Evolutionary conservation across 345 rosid genomes (phyloP).

Genomic region (Iberis pinnata): DNA sequence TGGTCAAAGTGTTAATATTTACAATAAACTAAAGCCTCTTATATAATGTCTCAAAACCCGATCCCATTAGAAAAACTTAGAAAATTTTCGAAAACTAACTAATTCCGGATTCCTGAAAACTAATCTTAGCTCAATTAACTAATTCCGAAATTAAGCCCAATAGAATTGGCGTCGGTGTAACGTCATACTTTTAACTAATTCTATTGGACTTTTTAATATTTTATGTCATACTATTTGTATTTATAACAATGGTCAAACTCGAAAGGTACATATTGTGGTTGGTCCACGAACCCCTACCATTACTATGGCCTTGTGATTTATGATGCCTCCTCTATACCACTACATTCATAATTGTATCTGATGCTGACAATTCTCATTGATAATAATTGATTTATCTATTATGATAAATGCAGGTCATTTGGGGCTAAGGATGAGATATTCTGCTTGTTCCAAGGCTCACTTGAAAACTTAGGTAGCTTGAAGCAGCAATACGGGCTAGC

Average conservation of each 20-base stretch:
- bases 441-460: slow-evolving; percentile 91
- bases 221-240: not conserved
- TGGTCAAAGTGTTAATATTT: too few species aligned
- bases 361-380: too few species aligned
- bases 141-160: too few species aligned
- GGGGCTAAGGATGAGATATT: slow-evolving; percentile 91
- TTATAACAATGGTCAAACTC: slow-evolving; percentile 3
- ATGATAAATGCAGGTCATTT: slow-evolving; percentile 49
- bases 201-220: too few species aligned
- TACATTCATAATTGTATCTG: slow-evolving; percentile 24
- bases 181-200: too few species aligned
- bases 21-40: too few species aligned
- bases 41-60: too few species aligned
- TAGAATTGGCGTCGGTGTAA: too few species aligned
- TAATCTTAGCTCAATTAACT: too few species aligned
- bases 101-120: too few species aligned
- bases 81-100: too few species aligned
- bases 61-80: too few species aligned
- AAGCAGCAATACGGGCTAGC: slow-evolving; percentile 90
- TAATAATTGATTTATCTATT: not conserved
- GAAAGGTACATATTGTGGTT: slow-evolving; percentile 14
- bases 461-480: slow-evolving; percentile 86
- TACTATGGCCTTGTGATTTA: slow-evolving; percentile 18
- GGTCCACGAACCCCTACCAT: slow-evolving; percentile 23
- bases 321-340: slow-evolving; percentile 13